A percentile compares a stretch with the other conserved stretches of the same genome.
Evolutionary conservation across 192 early-diverging fungal genomes (phyloP).

Genomic region (Coemansia sp.): DNA sequence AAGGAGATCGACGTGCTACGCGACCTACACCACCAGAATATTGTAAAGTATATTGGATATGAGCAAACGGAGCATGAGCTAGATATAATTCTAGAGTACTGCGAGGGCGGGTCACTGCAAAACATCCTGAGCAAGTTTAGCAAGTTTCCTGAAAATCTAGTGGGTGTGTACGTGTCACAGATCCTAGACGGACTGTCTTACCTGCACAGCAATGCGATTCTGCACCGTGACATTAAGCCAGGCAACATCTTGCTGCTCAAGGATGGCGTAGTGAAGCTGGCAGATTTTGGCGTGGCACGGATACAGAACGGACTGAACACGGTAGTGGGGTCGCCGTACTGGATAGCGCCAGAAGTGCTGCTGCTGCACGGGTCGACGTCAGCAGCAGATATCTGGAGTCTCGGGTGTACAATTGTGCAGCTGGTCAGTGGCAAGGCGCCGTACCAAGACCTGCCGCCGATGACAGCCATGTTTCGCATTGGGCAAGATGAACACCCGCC

Average conservation of each 20-base stretch:
- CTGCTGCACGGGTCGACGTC: slow-evolving; percentile 67
- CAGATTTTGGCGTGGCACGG: slow-evolving; percentile 74
- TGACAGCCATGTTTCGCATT: slow-evolving; percentile 70
- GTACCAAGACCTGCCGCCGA: slow-evolving; percentile 66
- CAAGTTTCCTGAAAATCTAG: slow-evolving; percentile 68
- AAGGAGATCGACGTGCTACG: slow-evolving; percentile 85
- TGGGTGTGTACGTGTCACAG: slow-evolving; percentile 69
- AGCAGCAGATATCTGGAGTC: slow-evolving; percentile 72
- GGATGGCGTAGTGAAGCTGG: slow-evolving; percentile 71
- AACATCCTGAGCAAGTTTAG: slow-evolving; percentile 72
- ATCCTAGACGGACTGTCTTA: slow-evolving; percentile 58
- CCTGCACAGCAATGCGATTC: slow-evolving; percentile 57
- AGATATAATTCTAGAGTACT: slow-evolving; percentile 85
- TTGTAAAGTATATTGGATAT: slow-evolving; percentile 74
- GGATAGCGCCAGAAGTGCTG: slow-evolving; percentile 77
- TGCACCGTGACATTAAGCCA: slow-evolving; percentile 63
- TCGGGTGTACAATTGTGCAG: slow-evolving; percentile 72
- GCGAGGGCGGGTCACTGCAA: slow-evolving; percentile 73
- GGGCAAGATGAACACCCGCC: slow-evolving; percentile 75
- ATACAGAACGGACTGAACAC: slow-evolving; percentile 66
- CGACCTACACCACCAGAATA: slow-evolving; percentile 67
- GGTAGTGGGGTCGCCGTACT: slow-evolving; percentile 73
- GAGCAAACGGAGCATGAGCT: slow-evolving; percentile 68
- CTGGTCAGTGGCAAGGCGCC: slow-evolving; percentile 70
- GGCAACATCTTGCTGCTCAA: slow-evolving; percentile 72